A percentile compares a stretch with the other conserved stretches of the same genome.
Evolutionary conservation across 192 early-diverging fungal genomes (phyloP).

Genomic region (Funneliformis geosporum): DNA sequence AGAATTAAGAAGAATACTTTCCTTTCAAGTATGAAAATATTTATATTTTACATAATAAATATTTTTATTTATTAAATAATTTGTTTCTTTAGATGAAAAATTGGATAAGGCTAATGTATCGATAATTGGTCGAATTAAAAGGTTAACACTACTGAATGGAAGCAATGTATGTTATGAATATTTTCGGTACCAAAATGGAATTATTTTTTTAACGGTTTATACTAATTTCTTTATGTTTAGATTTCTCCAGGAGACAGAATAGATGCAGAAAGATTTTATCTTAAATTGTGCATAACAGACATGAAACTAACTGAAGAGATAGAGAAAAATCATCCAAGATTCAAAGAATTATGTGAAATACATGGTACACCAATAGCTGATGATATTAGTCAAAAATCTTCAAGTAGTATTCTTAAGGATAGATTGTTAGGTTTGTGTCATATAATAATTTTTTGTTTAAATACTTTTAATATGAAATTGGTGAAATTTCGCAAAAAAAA

Average conservation of each 20-base stretch:
- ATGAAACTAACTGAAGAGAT: constrained; percentile 40
- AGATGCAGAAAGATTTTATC: constrained; percentile 58
- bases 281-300: constrained; percentile 40
- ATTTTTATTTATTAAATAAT: neutral
- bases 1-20: constrained; percentile 52
- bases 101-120: constrained; percentile 29
- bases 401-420: constrained; percentile 47
- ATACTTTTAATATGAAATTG: neutral
- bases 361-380: constrained; percentile 43
- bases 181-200: no score
- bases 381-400: constrained; percentile 37
- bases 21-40: constrained; percentile 34
- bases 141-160: constrained; percentile 48
- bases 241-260: constrained; percentile 39
- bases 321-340: constrained; percentile 50
- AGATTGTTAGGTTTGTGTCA: constrained; percentile 41
- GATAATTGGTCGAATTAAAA: constrained; percentile 48
- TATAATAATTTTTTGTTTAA: neutral
- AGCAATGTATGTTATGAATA: constrained; percentile 44
- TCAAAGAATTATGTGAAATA: constrained; percentile 50
- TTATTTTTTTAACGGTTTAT: neutral
- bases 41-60: neutral
- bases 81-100: constrained; percentile 34
- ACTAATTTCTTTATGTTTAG: constrained; percentile 29
- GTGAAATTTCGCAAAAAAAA: no score